Base-by-base conservation (phyloP, 2,329 filamentous ascomycete genomes). In the Trichoderma arundinaceum region DNA sequence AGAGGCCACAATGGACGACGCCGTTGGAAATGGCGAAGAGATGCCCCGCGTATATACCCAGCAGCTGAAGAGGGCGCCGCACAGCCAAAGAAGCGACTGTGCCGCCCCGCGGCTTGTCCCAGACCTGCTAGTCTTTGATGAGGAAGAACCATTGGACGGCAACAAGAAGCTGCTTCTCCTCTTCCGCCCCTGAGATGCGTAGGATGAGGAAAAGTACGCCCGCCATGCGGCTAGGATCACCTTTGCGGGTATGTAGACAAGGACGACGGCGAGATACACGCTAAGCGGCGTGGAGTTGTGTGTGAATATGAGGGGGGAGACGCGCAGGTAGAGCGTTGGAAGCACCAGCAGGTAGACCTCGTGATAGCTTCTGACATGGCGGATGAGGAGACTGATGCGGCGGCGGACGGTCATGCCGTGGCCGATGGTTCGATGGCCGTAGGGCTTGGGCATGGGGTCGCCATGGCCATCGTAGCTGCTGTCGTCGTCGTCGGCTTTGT, bases 211-310 rank as follows among this genome's bases (percentile, higher is more conserved):
- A 32, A 28, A 51, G 39, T 60, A 64, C 15, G 44, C 54, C 15
- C 48, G 28, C 65, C 65, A 67, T 22, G 65, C 61, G 3, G 46
- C 48, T 12, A 59, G 17, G 9, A 65, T 22, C 15, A 67, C 61
- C 19, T 58, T 58, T 38, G 28, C 60, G 1, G 65, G 65, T 60
- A 67, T 60, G 15, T 59, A 67, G 32, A 67, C 53, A 12, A 67
- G 53, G n/a, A 60, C 61, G 33, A 60, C 38, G 48, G 65, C 65
- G 53, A 67, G 65, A 33, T 65, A 67, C 33, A 65, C 38, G 46
- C 65, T 67, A 5, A 67, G 52, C 10, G 65, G 57, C 7, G 39
- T 59, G 5, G 65, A 67, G 38, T 67, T 67, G 59, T 67, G 65
- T 22, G 65, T 67, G 22, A 67, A 44, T 4, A 67, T 44, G 13